phyloP scores from a whole-genome alignment of 2,329 filamentous ascomycete genomes.

The Beauveria bassiana region DNA sequence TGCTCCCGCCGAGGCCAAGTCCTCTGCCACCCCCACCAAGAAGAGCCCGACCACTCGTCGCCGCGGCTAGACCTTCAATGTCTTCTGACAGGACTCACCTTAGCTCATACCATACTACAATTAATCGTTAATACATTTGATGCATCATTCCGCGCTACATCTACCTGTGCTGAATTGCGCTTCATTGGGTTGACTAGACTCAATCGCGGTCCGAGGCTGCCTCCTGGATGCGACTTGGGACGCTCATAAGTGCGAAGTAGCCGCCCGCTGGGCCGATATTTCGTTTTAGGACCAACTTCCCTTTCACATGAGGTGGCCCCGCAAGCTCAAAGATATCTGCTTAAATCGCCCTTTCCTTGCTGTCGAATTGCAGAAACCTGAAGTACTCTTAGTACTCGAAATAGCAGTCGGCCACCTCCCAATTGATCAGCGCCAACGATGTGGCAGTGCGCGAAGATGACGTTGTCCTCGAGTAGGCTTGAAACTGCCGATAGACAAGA shows the following conservation, averaged over 20 bases:
- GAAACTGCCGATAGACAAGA: not conserved
- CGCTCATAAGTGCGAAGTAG: too few relatives aligned
- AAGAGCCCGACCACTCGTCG: conserved; percentile 38
- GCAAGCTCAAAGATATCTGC: too few relatives aligned
- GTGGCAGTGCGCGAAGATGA: conserved; percentile 40
- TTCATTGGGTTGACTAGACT: too few relatives aligned
- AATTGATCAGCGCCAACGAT: conserved; percentile 35
- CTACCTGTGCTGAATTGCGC: not conserved
- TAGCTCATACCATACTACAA: not conserved
- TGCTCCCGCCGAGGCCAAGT: conserved; percentile 16
- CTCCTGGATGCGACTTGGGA: too few relatives aligned
- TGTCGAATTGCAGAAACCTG: conserved; percentile 14
- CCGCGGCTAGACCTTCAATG: conserved; percentile 25
- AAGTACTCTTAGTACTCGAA: conserved; percentile 27
- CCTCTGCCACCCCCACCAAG: conserved; percentile 28
- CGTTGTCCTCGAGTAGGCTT: conserved; percentile 4
- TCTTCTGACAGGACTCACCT: not conserved
- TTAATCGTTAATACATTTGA: not conserved
- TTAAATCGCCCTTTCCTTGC: not conserved
- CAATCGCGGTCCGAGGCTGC: too few relatives aligned
- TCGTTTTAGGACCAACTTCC: too few relatives aligned
- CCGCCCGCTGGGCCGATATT: too few relatives aligned
- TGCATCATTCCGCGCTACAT: not conserved
- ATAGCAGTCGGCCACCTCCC: conserved; percentile 37
- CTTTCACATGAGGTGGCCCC: too few relatives aligned